phyloP scores from a whole-genome alignment of 768 basidiomycete species.

The Vararia minispora region DNA sequence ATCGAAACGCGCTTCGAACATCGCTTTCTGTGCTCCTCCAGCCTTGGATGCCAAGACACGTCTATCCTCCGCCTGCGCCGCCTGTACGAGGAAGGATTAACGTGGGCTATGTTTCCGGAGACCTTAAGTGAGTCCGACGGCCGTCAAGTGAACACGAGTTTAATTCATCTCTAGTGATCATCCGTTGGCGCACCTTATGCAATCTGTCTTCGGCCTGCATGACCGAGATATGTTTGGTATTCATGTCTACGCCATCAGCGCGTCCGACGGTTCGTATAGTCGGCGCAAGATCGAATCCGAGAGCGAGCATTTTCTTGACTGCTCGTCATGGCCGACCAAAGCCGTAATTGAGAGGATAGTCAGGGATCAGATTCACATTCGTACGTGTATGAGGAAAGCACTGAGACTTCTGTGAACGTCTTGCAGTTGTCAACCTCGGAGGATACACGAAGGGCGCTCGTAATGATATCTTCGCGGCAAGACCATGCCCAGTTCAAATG shows the following conservation, averaged over 20 bases:
- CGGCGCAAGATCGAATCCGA: conserved; percentile 31
- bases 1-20: conserved; percentile 35
- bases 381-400: conserved; percentile 18
- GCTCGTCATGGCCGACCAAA: conserved; percentile 26
- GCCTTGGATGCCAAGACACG: conserved; percentile 28
- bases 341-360: conserved; percentile 29
- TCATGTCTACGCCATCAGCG: conserved; percentile 36
- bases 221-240: conserved; percentile 28
- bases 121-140: conserved; percentile 27
- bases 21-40: conserved; percentile 31
- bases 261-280: conserved; percentile 34
- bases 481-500: conserved; percentile 37
- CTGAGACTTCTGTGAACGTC: neutral
- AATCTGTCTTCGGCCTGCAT: conserved; percentile 36
- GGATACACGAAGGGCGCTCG: conserved; percentile 43
- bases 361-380: conserved; percentile 34
- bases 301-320: conserved; percentile 29
- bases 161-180: conserved; percentile 28
- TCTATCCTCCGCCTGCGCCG: conserved; percentile 29
- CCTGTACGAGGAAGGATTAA: conserved; percentile 30
- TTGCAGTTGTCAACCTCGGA: conserved; percentile 32
- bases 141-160: neutral
- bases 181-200: conserved; percentile 42
- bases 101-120: conserved; percentile 37
- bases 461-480: conserved; percentile 41